These are phyloP conservation scores for Leccinum disarticulatum DNA, from an alignment of 768 basidiomycete species.

Conservation along the genomic window DNA sequence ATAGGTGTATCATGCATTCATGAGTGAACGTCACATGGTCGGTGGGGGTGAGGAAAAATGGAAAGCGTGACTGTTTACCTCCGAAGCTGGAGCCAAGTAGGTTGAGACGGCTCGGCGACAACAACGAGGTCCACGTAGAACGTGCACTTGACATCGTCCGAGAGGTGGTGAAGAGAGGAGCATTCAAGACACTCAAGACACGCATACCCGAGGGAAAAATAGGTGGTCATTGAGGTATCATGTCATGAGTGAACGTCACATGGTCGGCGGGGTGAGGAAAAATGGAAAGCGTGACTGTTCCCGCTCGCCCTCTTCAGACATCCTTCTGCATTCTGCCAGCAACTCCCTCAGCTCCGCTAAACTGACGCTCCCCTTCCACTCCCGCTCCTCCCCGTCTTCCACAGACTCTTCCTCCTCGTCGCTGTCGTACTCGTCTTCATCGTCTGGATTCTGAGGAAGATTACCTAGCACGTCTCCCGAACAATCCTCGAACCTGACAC, in stretches of 20 bases:
- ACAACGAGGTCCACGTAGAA: conserved; percentile 12
- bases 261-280: conserved; percentile 9
- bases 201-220: conserved; percentile 29
- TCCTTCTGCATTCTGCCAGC: conserved; percentile 55
- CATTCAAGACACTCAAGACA: conserved; percentile 63
- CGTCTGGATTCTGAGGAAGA: conserved; percentile 32
- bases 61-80: background rate
- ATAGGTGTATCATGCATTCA: conserved; percentile 18
- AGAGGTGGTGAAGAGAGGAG: conserved; percentile 56
- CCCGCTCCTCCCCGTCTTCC: conserved; percentile 32
- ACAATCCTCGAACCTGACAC: conserved; percentile 71
- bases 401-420: conserved; percentile 34
- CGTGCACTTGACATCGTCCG: conserved; percentile 56
- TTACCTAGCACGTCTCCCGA: conserved; percentile 62
- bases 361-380: conserved; percentile 25
- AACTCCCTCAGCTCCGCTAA: conserved; percentile 52
- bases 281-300: conserved; percentile 27
- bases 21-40: conserved; percentile 2
- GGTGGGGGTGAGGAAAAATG: background rate
- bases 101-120: conserved; percentile 26
- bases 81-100: conserved; percentile 10
- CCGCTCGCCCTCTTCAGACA: conserved; percentile 34
- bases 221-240: conserved; percentile 19
- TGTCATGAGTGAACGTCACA: background rate
- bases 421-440: conserved; percentile 34